phyloP scores from a whole-genome alignment of 1,284 basidiomycete species.

The Meira nashicola region DNA sequence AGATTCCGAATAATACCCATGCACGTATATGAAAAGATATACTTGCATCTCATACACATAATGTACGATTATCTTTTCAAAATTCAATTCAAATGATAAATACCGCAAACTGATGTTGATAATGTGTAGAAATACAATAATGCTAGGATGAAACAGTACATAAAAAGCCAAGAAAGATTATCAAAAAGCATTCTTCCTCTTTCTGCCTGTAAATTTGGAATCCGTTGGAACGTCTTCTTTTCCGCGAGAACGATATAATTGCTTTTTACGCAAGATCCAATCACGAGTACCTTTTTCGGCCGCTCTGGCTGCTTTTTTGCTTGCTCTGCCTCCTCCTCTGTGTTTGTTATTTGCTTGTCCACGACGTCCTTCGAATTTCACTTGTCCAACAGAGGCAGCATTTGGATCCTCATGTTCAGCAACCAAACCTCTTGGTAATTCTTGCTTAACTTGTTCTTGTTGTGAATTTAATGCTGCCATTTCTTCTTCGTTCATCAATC shows the following conservation, averaged over 20 bases:
- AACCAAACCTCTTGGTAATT: slow-evolving; percentile 34
- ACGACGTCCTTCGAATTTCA: slow-evolving; percentile 31
- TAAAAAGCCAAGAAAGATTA: not conserved
- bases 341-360: slow-evolving; percentile 18
- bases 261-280: slow-evolving; percentile 61
- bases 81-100: too few species aligned
- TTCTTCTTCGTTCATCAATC: slow-evolving; percentile 10
- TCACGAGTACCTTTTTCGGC: slow-evolving; percentile 60
- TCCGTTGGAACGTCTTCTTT: slow-evolving; percentile 55
- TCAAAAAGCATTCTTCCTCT: slow-evolving; percentile 10
- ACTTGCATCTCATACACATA: too few species aligned
- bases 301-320: slow-evolving; percentile 28
- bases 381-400: slow-evolving; percentile 58
- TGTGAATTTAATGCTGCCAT: not conserved
- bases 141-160: not conserved
- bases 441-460: slow-evolving; percentile 51
- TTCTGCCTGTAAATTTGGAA: slow-evolving; percentile 42
- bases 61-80: too few species aligned
- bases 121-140: too few species aligned
- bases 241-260: slow-evolving; percentile 58
- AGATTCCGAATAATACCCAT: too few species aligned
- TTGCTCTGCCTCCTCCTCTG: slow-evolving; percentile 63
- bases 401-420: slow-evolving; percentile 49
- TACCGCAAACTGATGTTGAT: too few species aligned
- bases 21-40: too few species aligned